phyloP scores from a whole-genome alignment of 78 protist genomes.

The Goniomonas avonlea region DNA sequence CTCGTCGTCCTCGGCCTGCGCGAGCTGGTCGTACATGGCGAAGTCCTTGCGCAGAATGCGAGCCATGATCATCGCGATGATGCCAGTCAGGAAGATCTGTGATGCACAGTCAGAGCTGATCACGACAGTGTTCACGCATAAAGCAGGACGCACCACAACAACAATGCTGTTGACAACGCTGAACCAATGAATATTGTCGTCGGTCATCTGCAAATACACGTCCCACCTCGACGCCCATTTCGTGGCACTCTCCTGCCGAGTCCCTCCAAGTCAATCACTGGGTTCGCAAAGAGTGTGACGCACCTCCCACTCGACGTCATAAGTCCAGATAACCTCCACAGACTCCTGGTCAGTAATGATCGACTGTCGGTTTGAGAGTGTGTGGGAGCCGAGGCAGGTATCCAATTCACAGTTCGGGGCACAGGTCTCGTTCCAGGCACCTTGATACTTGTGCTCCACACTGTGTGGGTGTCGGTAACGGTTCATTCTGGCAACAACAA shows the following conservation, averaged over 20 bases:
- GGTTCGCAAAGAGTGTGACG: no score
- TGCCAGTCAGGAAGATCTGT: slow-evolving; percentile 20
- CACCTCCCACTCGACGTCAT: slow-evolving; percentile 18
- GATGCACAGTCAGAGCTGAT: no score
- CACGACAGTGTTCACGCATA: no score
- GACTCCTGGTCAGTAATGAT: not conserved
- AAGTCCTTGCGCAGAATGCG: slow-evolving; percentile 37
- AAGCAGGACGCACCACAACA: slow-evolving; percentile 85
- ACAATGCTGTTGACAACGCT: slow-evolving; percentile 85
- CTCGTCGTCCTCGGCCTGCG: slow-evolving; percentile 9
- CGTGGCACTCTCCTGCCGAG: not conserved
- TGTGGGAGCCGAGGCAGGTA: not conserved
- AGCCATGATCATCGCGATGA: slow-evolving; percentile 29
- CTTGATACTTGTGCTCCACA: slow-evolving; percentile 8
- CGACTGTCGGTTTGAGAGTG: not conserved
- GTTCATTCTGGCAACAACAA: no score
- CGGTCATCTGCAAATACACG: slow-evolving; percentile 59
- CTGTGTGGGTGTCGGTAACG: no score
- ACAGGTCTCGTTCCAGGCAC: not conserved
- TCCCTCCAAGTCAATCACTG: no score
- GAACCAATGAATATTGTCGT: slow-evolving; percentile 80
- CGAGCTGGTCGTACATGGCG: slow-evolving; percentile 13
- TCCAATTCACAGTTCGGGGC: not conserved
- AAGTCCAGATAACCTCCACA: slow-evolving; percentile 12
- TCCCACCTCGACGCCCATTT: slow-evolving; percentile 94